Evolutionary conservation across 208 protist species (phyloP).

Genomic region (Phytomonas sp.): DNA sequence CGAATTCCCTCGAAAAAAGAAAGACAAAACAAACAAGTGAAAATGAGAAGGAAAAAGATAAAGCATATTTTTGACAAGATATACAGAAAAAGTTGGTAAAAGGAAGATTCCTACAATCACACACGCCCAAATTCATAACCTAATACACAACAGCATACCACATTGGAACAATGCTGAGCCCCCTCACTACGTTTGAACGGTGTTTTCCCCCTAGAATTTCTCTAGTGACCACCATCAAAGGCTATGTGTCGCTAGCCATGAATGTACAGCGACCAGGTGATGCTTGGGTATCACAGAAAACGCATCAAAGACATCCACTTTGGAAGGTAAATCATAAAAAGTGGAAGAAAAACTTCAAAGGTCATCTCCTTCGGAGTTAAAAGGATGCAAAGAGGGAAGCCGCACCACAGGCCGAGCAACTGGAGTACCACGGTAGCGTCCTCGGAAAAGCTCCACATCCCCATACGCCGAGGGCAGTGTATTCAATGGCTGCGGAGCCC

Average conservation of each 20-base stretch:
- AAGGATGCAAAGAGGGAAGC: slow-evolving; percentile 63
- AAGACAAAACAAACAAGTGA: background rate
- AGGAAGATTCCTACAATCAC: background rate
- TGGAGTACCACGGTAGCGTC: slow-evolving; percentile 64
- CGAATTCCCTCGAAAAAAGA: too few species aligned
- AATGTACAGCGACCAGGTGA: background rate
- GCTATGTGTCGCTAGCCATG: background rate
- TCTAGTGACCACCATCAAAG: background rate
- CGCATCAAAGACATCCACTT: background rate
- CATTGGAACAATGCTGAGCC: background rate
- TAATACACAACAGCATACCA: background rate
- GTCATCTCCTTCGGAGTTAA: slow-evolving; percentile 20
- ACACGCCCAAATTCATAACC: background rate
- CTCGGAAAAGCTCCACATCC: slow-evolving; percentile 77
- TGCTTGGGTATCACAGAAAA: background rate
- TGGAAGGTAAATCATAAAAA: background rate
- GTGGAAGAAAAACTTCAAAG: background rate
- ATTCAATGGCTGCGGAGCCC: slow-evolving; percentile 36
- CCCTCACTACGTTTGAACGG: background rate
- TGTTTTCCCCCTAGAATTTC: background rate
- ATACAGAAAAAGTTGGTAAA: background rate
- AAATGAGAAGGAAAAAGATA: background rate
- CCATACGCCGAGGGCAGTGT: slow-evolving; percentile 58
- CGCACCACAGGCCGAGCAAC: slow-evolving; percentile 60
- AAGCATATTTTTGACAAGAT: background rate